Evolutionary conservation across 2,329 filamentous ascomycete species (phyloP).

Genomic region (Microdochium nivale): DNA sequence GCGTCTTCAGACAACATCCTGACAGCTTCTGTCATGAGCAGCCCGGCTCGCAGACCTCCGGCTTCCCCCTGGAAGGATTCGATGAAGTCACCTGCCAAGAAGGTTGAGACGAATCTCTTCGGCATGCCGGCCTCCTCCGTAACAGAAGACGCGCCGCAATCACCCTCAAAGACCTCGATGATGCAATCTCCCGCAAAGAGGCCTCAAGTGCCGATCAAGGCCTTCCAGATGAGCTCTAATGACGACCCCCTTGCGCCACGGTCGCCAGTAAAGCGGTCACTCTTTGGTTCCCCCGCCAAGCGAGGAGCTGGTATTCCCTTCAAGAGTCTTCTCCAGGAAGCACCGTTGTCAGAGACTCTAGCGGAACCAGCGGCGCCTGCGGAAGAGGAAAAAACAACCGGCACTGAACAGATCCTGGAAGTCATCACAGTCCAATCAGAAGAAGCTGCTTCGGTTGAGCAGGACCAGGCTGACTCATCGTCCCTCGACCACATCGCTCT

Average conservation of each 20-base stretch:
- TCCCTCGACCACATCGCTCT: background rate
- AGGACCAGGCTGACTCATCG: slow-evolving; percentile 1
- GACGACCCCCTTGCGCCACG: slow-evolving; percentile 15
- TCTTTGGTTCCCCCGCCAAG: background rate
- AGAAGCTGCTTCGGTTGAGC: background rate
- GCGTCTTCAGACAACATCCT: slow-evolving; percentile 24
- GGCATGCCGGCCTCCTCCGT: slow-evolving; percentile 16
- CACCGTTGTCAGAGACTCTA: background rate
- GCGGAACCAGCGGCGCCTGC: slow-evolving; percentile 4
- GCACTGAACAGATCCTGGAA: slow-evolving; percentile 4
- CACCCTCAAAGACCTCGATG: slow-evolving; percentile 37
- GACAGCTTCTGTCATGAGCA: slow-evolving; percentile 18
- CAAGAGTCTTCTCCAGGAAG: slow-evolving; percentile 10
- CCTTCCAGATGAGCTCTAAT: slow-evolving; percentile 16
- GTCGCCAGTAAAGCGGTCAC: slow-evolving; percentile 21
- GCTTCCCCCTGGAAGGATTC: slow-evolving; percentile 44
- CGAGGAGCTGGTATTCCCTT: slow-evolving; percentile 9
- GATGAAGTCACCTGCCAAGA: slow-evolving; percentile 48
- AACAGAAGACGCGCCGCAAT: slow-evolving; percentile 24
- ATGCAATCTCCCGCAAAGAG: slow-evolving; percentile 46
- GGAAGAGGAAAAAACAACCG: slow-evolving; percentile 5
- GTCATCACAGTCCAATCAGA: background rate
- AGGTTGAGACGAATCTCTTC: slow-evolving; percentile 31
- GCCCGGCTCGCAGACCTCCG: slow-evolving; percentile 47
- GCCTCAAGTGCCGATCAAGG: slow-evolving; percentile 16